A percentile compares a stretch with the other conserved stretches of the same genome.
Evolutionary conservation across 805 yeast genomes (phyloP).

Genomic region (Hanseniaspora nectarophila): DNA sequence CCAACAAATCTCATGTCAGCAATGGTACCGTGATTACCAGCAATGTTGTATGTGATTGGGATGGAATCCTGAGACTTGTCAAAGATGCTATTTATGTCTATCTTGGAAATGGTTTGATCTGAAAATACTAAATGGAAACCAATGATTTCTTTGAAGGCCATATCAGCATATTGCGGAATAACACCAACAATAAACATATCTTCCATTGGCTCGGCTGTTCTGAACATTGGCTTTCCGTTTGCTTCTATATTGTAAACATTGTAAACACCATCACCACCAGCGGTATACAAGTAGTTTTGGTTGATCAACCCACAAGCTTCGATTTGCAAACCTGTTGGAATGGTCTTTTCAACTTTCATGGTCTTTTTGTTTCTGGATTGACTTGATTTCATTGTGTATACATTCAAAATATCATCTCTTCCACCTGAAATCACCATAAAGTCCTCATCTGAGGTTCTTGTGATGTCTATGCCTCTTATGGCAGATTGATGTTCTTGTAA

Average conservation of each 20-base stretch:
- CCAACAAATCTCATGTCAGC: conserved; percentile 79
- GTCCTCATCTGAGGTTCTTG: conserved; percentile 33
- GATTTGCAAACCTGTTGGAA: conserved; percentile 62
- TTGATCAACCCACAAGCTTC: conserved; percentile 55
- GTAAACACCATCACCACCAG: conserved; percentile 65
- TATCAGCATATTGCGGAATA: conserved; percentile 29
- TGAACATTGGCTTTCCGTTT: conserved; percentile 35
- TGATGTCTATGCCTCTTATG: conserved; percentile 70
- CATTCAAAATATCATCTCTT: conserved; percentile 56
- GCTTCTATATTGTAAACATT: conserved; percentile 46
- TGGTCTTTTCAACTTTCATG: conserved; percentile 48
- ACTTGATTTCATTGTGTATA: conserved; percentile 41
- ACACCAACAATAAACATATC: conserved; percentile 62
- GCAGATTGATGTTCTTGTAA: conserved; percentile 70
- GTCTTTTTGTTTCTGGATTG: conserved; percentile 24
- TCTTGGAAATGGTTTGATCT: conserved; percentile 67
- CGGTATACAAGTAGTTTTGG: conserved; percentile 45
- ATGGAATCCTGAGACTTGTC: conserved; percentile 27
- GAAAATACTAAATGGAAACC: conserved; percentile 29
- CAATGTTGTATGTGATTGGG: conserved; percentile 45
- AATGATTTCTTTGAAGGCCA: conserved; percentile 40
- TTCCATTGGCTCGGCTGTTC: conserved; percentile 45
- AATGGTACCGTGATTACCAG: conserved; percentile 92
- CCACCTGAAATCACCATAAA: conserved; percentile 63
- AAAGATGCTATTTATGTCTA: conserved; percentile 26